Conservation (phyloP, 257 asterid species). For the Craterostigma plantagineum region DNA sequence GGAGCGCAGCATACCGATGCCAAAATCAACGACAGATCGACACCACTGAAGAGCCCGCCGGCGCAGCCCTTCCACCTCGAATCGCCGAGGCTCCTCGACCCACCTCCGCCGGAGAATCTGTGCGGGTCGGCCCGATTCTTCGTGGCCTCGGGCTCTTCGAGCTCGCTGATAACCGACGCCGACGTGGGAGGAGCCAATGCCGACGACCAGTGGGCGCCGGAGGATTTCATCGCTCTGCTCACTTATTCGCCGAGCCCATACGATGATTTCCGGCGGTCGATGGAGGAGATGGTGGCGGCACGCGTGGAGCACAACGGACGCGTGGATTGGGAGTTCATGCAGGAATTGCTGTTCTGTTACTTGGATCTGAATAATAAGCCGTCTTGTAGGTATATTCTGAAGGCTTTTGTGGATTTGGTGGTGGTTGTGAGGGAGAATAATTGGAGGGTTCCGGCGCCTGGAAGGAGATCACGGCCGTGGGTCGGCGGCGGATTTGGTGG, state of each 20-base stretch:
- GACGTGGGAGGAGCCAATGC: constrained; percentile 7
- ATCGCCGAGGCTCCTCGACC: constrained; percentile 16
- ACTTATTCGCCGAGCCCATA: constrained; percentile 19
- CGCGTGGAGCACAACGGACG: constrained; percentile 22
- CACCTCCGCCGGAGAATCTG: constrained; percentile 23
- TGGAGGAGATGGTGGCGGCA: constrained; percentile 33
- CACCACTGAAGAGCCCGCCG: too few species aligned
- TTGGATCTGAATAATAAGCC: constrained; percentile 47
- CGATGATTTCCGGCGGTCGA: constrained; percentile 30
- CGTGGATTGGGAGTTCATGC: constrained; percentile 64
- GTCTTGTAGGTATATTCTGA: constrained; percentile 21
- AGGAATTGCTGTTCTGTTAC: constrained; percentile 47
- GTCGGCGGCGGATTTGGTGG: too few species aligned
- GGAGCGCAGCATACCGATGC: constrained; percentile 1
- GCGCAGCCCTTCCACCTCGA: constrained; percentile 8
- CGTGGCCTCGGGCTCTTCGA: constrained; percentile 21
- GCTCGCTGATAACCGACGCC: constrained; percentile 18
- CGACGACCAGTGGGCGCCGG: neutral
- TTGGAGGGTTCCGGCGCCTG: constrained; percentile 10
- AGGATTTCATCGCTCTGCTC: constrained; percentile 14
- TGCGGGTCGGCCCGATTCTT: constrained; percentile 23
- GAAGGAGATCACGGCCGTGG: constrained; percentile 7
- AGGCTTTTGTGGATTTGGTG: constrained; percentile 49
- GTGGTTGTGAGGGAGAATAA: constrained; percentile 22
- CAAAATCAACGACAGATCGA: neutral